Evolutionary conservation across 2,329 filamentous ascomycete species (phyloP).

Genomic region (Exophiala phaeomuriformis): DNA sequence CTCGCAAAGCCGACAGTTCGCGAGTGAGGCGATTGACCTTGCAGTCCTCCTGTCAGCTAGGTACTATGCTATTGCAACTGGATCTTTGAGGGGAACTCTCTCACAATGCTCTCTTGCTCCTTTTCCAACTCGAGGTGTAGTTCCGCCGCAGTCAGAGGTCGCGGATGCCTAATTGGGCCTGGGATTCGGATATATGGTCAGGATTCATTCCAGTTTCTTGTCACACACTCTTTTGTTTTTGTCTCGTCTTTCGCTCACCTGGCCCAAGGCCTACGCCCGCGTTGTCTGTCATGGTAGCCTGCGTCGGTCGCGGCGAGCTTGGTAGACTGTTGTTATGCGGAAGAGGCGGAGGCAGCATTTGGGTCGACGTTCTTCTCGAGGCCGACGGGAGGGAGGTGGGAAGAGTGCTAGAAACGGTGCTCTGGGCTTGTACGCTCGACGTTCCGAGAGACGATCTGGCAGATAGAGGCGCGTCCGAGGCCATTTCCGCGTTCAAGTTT

Average conservation of each 20-base stretch:
- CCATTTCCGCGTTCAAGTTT: conserved; percentile 32
- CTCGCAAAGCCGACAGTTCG: conserved; percentile 76
- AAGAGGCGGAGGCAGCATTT: conserved; percentile 40
- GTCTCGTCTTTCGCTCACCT: conserved; percentile 30
- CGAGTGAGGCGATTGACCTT: conserved; percentile 89
- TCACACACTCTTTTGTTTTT: background rate
- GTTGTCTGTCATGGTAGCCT: conserved; percentile 29
- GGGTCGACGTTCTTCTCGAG: conserved; percentile 43
- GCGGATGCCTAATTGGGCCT: conserved; percentile 75
- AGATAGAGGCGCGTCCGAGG: conserved; percentile 44
- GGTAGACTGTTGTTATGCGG: conserved; percentile 30
- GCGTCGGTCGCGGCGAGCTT: conserved; percentile 27
- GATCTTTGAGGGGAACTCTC: conserved; percentile 29
- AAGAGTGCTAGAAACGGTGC: conserved; percentile 13
- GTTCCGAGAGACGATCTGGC: conserved; percentile 32
- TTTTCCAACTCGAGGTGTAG: conserved; percentile 85
- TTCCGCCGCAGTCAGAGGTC: conserved; percentile 80
- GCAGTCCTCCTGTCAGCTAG: background rate
- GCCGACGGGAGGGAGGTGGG: conserved; percentile 15
- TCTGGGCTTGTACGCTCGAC: conserved; percentile 30
- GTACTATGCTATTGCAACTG: background rate
- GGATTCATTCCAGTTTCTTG: background rate
- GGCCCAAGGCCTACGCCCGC: conserved; percentile 35
- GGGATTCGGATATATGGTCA: conserved; percentile 26
- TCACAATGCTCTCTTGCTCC: conserved; percentile 86